Evolutionary conservation across 2,329 filamentous ascomycete species (phyloP).

Genomic region (Scedosporium aurantiacum): DNA sequence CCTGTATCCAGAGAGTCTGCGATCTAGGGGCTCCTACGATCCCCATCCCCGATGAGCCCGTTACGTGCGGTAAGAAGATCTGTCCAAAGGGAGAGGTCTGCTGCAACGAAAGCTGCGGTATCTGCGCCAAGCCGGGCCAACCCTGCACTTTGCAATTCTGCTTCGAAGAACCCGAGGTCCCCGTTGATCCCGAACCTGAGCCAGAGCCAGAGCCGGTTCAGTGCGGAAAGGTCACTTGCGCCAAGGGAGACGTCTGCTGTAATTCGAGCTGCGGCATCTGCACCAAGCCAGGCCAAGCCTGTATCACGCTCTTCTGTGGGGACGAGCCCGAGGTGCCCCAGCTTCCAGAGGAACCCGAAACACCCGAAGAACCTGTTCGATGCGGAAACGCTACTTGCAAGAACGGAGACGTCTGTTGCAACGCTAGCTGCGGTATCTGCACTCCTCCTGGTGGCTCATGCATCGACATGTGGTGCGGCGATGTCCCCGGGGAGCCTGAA

Average conservation of each 20-base stretch:
- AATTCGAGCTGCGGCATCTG: constrained; percentile 1
- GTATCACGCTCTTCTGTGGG: background rate
- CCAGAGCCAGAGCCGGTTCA: background rate
- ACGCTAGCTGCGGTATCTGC: background rate
- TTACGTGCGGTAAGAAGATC: background rate
- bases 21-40: background rate
- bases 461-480: background rate
- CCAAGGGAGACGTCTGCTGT: background rate
- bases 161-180: background rate
- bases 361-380: background rate
- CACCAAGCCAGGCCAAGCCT: background rate
- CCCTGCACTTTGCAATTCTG: constrained; percentile 1
- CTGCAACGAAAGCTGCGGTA: constrained; percentile 2
- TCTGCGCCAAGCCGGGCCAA: background rate
- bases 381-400: background rate
- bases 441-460: background rate
- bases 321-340: background rate
- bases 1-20: background rate
- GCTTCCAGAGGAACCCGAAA: background rate
- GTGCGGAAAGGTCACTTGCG: constrained; percentile 1
- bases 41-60: background rate
- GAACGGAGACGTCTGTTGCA: constrained; percentile 1
- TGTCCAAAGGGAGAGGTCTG: constrained; percentile 1
- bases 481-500: background rate
- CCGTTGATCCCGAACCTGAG: background rate